A percentile compares a stretch with the other conserved stretches of the same genome.
phyloP scores from a whole-genome alignment of 2,329 filamentous ascomycete genomes.

The Penicillium crustosum region DNA sequence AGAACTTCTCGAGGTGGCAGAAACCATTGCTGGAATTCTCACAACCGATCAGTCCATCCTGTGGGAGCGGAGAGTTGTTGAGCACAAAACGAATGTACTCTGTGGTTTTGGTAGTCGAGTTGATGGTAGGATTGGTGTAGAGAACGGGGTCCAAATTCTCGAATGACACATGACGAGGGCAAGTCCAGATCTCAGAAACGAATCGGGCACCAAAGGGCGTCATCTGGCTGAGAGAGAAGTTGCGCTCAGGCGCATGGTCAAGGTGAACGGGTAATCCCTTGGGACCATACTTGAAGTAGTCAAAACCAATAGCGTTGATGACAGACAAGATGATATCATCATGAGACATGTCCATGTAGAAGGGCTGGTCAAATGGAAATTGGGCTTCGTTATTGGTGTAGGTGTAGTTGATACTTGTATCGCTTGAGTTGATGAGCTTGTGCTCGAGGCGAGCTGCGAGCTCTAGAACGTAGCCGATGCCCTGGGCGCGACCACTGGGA shows the following conservation, averaged over 20 bases:
- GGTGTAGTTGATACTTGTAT: conserved; percentile 53
- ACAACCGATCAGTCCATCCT: conserved; percentile 31
- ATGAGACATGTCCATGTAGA: conserved; percentile 57
- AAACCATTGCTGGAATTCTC: conserved; percentile 30
- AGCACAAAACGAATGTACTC: conserved; percentile 35
- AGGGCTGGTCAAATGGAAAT: conserved; percentile 51
- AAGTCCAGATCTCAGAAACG: conserved; percentile 58
- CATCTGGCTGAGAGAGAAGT: conserved; percentile 52
- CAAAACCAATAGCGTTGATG: conserved; percentile 54
- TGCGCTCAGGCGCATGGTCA: conserved; percentile 46
- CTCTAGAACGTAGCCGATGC: conserved; percentile 55
- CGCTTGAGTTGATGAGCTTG: conserved; percentile 49
- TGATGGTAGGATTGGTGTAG: conserved; percentile 31
- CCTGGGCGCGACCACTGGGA: conserved; percentile 54
- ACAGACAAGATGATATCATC: conserved; percentile 54
- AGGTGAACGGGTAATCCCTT: conserved; percentile 28
- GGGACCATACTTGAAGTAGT: conserved; percentile 49
- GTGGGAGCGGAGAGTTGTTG: conserved; percentile 31
- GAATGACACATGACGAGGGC: conserved; percentile 31
- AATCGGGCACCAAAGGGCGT: conserved; percentile 58
- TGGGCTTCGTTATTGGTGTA: conserved; percentile 47
- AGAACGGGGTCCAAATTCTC: conserved; percentile 37
- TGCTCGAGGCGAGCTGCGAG: conserved; percentile 51
- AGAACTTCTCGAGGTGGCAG: conserved; percentile 30
- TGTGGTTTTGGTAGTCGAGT: conserved; percentile 12